These are phyloP conservation scores for Fomitopsis serialis DNA, from an alignment of 768 basidiomycete species.

Conservation along the genomic window DNA sequence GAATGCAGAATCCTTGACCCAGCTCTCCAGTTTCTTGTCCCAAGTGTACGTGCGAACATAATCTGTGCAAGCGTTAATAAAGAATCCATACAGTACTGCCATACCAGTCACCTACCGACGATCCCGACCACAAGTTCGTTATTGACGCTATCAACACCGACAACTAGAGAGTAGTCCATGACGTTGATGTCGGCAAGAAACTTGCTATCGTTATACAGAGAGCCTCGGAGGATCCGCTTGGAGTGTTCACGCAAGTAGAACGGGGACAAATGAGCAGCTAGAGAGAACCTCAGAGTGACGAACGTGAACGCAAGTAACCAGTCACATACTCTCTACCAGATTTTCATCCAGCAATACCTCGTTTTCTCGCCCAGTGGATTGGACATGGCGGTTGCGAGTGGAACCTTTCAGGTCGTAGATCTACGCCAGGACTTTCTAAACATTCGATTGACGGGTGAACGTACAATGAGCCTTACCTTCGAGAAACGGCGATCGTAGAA, in stretches of 20 bases:
- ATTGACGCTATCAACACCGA: conserved; percentile 85
- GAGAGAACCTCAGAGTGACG: conserved; percentile 9
- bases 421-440: conserved; percentile 33
- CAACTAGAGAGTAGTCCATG: conserved; percentile 96
- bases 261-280: conserved; percentile 81
- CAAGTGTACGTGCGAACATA: conserved; percentile 95
- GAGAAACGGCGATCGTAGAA: conserved; percentile 91
- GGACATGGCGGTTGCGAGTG: conserved; percentile 88
- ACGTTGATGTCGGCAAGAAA: conserved; percentile 93
- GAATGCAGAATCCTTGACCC: conserved; percentile 95
- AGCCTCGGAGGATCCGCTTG: conserved; percentile 85
- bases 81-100: neutral
- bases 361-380: conserved; percentile 83
- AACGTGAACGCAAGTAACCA: neutral
- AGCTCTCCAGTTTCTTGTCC: conserved; percentile 98
- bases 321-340: conserved; percentile 69
- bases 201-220: conserved; percentile 91
- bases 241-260: conserved; percentile 97
- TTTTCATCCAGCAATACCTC: conserved; percentile 97
- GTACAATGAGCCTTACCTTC: conserved; percentile 44
- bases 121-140: conserved; percentile 96
- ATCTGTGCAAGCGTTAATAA: conserved; percentile 42
- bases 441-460: neutral
- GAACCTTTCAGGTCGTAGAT: conserved; percentile 98
- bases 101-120: conserved; percentile 63